Evolutionary conservation across 306 rosid species (phyloP).

Genomic region (Geum urbanum): DNA sequence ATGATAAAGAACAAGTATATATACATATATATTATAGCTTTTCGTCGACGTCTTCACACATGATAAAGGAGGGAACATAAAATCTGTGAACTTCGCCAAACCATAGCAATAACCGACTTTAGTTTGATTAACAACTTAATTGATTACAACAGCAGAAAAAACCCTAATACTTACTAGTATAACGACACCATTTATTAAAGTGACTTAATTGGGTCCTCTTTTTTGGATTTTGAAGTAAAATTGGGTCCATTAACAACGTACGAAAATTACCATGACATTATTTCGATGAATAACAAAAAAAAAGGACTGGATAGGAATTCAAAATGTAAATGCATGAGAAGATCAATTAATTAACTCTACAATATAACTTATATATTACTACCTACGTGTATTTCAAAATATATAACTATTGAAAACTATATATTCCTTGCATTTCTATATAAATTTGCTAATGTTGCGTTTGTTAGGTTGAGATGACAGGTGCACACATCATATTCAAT

Average conservation of each 20-base stretch:
- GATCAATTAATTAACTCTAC: too few relatives aligned
- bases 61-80: slow-evolving; percentile 35
- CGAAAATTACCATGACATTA: too few relatives aligned
- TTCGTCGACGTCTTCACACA: slow-evolving; percentile 37
- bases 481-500: background rate
- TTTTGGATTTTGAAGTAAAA: too few relatives aligned
- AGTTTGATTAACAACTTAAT: background rate
- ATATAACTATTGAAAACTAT: too few relatives aligned
- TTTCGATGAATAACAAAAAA: too few relatives aligned
- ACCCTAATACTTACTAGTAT: slow-evolving; percentile 18
- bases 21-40: slow-evolving; percentile 16
- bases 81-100: slow-evolving; percentile 51
- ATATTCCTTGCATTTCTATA: slow-evolving; percentile 16
- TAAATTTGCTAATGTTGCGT: slow-evolving; percentile 29
- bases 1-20: slow-evolving; percentile 17
- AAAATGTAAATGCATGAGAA: too few relatives aligned
- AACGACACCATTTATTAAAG: slow-evolving; percentile 28
- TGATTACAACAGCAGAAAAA: background rate
- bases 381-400: too few relatives aligned
- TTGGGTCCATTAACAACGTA: slow-evolving; percentile 23
- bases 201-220: slow-evolving; percentile 6
- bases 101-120: slow-evolving; percentile 30
- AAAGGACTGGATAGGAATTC: too few relatives aligned
- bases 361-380: too few relatives aligned
- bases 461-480: slow-evolving; percentile 1